Evolutionary conservation across 23 red algal genomes (phyloP).

Genomic region (Gracilaria domingensis): DNA sequence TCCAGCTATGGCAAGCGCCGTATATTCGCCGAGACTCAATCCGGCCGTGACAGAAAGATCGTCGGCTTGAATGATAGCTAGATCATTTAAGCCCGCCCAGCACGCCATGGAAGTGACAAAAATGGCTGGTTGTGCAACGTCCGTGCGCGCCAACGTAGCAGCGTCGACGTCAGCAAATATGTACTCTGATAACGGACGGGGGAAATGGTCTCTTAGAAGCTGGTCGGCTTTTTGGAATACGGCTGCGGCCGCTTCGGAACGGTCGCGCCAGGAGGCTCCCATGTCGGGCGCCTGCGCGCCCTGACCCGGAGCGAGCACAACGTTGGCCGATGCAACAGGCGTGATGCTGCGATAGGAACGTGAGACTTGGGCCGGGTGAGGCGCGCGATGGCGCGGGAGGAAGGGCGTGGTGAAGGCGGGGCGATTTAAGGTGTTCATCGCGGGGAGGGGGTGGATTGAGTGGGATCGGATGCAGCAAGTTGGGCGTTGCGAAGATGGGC

Average conservation of each 20-base stretch:
- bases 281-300: constrained; percentile 76
- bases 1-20: constrained; percentile 84
- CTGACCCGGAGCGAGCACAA: constrained; percentile 74
- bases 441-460: not conserved
- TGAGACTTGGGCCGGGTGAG: not conserved
- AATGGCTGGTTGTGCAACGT: constrained; percentile 98
- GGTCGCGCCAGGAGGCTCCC: constrained; percentile 44
- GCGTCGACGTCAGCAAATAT: constrained; percentile 59
- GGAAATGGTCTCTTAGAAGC: constrained; percentile 32
- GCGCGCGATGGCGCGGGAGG: not conserved
- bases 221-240: constrained; percentile 50
- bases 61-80: not conserved
- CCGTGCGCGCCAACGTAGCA: constrained; percentile 83
- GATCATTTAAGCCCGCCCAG: constrained; percentile 55
- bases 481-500: not conserved
- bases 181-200: constrained; percentile 60
- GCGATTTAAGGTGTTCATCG: not conserved
- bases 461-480: no score
- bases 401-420: constrained; percentile 9
- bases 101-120: constrained; percentile 92
- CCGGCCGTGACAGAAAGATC: constrained; percentile 71
- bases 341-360: not conserved
- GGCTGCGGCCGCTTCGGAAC: constrained; percentile 38
- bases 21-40: constrained; percentile 97
- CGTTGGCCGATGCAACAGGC: not conserved